A percentile compares a stretch with the other conserved stretches of the same genome.
These are phyloP conservation scores for Schizosaccharomyces osmophilus DNA, from an alignment of 805 yeast genomes.

Conservation along the genomic window DNA sequence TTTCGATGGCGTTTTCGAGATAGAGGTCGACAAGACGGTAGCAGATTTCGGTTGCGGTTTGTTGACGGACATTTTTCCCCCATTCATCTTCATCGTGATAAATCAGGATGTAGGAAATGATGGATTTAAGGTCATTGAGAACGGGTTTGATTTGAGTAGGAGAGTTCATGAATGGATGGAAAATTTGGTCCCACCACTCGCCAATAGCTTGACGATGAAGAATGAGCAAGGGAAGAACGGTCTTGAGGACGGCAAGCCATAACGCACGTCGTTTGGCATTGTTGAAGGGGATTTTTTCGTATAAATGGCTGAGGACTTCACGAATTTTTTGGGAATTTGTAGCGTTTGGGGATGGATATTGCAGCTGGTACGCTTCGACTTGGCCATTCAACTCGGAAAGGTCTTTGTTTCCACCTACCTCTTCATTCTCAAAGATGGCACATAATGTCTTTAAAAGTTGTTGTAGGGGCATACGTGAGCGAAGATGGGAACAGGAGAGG, in stretches of 20 bases:
- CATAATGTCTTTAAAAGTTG: neutral
- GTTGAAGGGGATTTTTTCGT: neutral
- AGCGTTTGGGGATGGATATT: neutral
- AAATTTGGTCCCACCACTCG: neutral
- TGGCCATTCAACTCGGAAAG: neutral
- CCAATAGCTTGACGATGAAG: neutral
- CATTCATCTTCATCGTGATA: neutral
- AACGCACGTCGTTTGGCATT: neutral
- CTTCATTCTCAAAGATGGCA: neutral
- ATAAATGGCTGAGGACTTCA: neutral
- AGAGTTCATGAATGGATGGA: neutral
- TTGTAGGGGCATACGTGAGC: neutral
- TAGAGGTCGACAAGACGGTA: neutral
- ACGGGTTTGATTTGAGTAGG: neutral
- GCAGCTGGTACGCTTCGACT: neutral
- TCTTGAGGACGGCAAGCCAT: neutral
- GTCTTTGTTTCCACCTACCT: neutral
- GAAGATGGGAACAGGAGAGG: neutral
- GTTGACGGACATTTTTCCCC: neutral
- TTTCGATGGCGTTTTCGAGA: neutral
- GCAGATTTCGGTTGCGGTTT: neutral
- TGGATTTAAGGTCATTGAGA: neutral
- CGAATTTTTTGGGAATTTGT: neutral
- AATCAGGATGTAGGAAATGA: neutral
- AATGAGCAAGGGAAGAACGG: neutral